These are phyloP conservation scores for Zygoascus meyerae DNA, from an alignment of 1,139 yeast genomes.

Conservation along the genomic window DNA sequence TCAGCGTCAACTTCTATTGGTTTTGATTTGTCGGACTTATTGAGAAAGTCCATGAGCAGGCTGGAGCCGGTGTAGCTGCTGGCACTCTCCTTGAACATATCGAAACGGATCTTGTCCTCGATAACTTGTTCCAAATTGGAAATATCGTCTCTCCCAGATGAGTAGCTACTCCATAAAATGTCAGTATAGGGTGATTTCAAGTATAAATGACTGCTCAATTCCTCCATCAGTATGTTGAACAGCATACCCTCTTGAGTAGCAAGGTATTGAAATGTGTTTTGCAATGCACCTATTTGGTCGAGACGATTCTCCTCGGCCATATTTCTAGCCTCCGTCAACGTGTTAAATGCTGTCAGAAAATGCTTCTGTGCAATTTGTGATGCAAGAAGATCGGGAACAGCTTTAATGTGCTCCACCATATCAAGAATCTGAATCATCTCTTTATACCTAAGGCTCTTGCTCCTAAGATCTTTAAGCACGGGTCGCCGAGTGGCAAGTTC, in stretches of 20 bases:
- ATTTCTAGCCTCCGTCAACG: constrained; percentile 51
- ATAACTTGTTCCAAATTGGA: constrained; percentile 27
- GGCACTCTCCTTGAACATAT: constrained; percentile 24
- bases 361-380: constrained; percentile 58
- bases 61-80: constrained; percentile 24
- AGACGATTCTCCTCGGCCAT: constrained; percentile 55
- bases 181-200: constrained; percentile 45
- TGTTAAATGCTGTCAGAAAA: constrained; percentile 62
- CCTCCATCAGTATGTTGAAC: constrained; percentile 71
- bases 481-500: constrained; percentile 54
- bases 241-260: constrained; percentile 55
- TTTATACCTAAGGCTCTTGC: constrained; percentile 54
- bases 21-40: constrained; percentile 24
- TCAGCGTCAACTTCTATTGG: constrained; percentile 25
- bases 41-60: constrained; percentile 42
- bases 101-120: constrained; percentile 30
- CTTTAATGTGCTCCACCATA: constrained; percentile 58
- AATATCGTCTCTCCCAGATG: constrained; percentile 24
- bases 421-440: constrained; percentile 68
- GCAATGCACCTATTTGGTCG: constrained; percentile 58
- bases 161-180: constrained; percentile 32
- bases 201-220: constrained; percentile 66
- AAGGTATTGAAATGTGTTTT: constrained; percentile 51
- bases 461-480: constrained; percentile 57
- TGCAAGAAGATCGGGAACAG: constrained; percentile 61